phyloP scores from a whole-genome alignment of 192 early-diverging fungal genomes.

The Geosiphon pyriformis region DNA sequence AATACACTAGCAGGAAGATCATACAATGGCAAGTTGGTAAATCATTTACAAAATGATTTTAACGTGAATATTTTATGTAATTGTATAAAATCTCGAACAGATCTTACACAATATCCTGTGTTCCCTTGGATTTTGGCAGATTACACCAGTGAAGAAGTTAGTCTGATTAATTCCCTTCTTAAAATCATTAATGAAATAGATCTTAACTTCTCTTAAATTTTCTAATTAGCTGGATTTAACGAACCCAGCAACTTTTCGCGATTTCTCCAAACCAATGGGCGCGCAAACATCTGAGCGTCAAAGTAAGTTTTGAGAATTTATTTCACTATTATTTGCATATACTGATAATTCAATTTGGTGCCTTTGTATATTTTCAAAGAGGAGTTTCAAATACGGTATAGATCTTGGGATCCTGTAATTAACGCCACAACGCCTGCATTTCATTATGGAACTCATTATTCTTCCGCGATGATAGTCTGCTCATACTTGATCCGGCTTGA shows the following conservation, averaged over 20 bases:
- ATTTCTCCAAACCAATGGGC: slow-evolving; percentile 89
- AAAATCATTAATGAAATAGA: neutral
- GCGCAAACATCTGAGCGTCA: slow-evolving; percentile 65
- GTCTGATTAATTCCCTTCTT: neutral
- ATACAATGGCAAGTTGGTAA: slow-evolving; percentile 44
- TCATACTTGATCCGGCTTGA: slow-evolving; percentile 86
- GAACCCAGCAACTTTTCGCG: slow-evolving; percentile 74
- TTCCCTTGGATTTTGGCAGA: slow-evolving; percentile 92
- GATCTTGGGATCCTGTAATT: slow-evolving; percentile 54
- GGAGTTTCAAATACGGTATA: slow-evolving; percentile 60
- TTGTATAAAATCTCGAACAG: slow-evolving; percentile 46
- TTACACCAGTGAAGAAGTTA: slow-evolving; percentile 60
- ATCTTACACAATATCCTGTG: slow-evolving; percentile 94
- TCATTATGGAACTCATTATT: slow-evolving; percentile 97
- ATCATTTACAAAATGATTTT: neutral
- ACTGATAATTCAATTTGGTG: too few species aligned
- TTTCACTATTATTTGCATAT: slow-evolving; percentile 18
- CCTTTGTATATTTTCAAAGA: too few species aligned
- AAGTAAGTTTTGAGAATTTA: slow-evolving; percentile 28
- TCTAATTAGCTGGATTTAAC: slow-evolving; percentile 63
- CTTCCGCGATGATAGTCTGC: slow-evolving; percentile 84
- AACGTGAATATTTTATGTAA: slow-evolving; percentile 17
- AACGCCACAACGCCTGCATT: slow-evolving; percentile 55
- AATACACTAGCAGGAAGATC: slow-evolving; percentile 85
- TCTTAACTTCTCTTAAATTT: slow-evolving; percentile 26